A percentile compares a stretch with the other conserved stretches of the same genome.
Conservation (phyloP, 2,329 filamentous ascomycete species). For the Ramularia endophylla region DNA sequence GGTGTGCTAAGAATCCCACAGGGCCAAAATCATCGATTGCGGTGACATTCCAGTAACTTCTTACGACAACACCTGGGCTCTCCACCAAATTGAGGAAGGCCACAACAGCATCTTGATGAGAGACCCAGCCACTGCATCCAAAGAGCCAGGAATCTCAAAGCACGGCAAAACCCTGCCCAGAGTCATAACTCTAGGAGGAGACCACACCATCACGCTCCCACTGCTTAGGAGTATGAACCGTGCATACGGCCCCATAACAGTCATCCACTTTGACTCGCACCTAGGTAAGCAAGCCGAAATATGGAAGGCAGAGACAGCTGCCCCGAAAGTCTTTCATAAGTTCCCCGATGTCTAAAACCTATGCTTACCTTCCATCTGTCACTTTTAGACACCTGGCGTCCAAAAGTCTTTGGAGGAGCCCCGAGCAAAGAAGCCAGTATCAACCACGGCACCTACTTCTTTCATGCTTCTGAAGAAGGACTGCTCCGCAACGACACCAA, state of each 20-base stretch:
- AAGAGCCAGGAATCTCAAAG: slow-evolving; percentile 61
- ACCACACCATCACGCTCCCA: slow-evolving; percentile 57
- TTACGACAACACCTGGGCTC: slow-evolving; percentile 78
- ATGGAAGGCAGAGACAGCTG: slow-evolving; percentile 28
- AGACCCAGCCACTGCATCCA: slow-evolving; percentile 61
- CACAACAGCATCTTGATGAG: slow-evolving; percentile 71
- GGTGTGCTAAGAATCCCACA: no score
- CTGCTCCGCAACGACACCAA: slow-evolving; percentile 75
- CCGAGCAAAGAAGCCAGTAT: slow-evolving; percentile 69
- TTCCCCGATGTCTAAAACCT: no score
- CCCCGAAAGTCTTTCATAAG: no score
- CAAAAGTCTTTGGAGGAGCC: slow-evolving; percentile 80
- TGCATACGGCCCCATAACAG: slow-evolving; percentile 62
- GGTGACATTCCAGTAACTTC: slow-evolving; percentile 78
- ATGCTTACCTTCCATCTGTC: no score
- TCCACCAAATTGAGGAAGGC: slow-evolving; percentile 79
- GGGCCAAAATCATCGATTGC: slow-evolving; percentile 70
- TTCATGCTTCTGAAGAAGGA: slow-evolving; percentile 72
- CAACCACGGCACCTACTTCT: slow-evolving; percentile 86
- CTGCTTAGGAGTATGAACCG: slow-evolving; percentile 54
- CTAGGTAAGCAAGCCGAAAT: slow-evolving; percentile 36
- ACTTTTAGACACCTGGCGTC: slow-evolving; percentile 61
- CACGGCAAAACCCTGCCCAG: slow-evolving; percentile 71
- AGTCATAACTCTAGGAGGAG: slow-evolving; percentile 66
- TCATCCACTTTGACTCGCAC: slow-evolving; percentile 60